Percentiles rank a stretch among this genome's conserved stretches.
phyloP scores from a whole-genome alignment of 495 filamentous ascomycete species.

The Aspergillus egyptiacus region DNA sequence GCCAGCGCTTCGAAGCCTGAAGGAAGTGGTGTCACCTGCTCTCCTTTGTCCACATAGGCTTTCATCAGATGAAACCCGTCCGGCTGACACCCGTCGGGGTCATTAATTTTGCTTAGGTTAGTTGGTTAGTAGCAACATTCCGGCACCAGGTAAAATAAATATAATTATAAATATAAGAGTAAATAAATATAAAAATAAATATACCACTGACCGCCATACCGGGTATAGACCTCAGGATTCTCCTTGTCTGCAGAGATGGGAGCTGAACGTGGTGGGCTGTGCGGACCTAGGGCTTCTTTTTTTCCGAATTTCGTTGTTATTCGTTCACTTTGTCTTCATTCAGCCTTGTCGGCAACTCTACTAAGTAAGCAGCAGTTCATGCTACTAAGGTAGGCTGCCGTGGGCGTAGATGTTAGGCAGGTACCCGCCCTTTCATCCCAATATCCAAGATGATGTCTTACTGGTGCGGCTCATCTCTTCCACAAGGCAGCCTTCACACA shows the following conservation, averaged over 20 bases:
- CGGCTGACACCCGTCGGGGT: conserved; percentile 10
- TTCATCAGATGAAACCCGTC: neutral
- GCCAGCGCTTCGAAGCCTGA: too few relatives aligned
- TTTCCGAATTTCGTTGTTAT: neutral
- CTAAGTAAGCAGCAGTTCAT: neutral
- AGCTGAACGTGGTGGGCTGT: conserved; percentile 1
- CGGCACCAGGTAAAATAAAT: too few relatives aligned
- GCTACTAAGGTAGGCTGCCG: conserved; percentile 9
- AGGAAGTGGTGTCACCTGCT: conserved; percentile 3
- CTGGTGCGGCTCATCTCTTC: neutral
- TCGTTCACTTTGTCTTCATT: neutral
- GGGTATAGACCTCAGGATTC: neutral
- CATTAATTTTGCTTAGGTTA: too few relatives aligned
- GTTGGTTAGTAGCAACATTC: too few relatives aligned
- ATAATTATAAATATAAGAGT: too few relatives aligned
- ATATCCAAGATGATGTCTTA: neutral
- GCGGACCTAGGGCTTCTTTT: conserved; percentile 3
- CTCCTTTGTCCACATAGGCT: neutral
- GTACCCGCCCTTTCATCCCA: conserved; percentile 1
- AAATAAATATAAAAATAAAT: too few relatives aligned
- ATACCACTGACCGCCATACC: neutral
- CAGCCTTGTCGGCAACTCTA: conserved; percentile 10
- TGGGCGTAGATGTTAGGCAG: conserved; percentile 13
- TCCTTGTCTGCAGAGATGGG: neutral
- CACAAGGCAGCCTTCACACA: conserved; percentile 5